Evolutionary conservation across 2,329 filamentous ascomycete species (phyloP).

Genomic region (Botrytis elliptica): DNA sequence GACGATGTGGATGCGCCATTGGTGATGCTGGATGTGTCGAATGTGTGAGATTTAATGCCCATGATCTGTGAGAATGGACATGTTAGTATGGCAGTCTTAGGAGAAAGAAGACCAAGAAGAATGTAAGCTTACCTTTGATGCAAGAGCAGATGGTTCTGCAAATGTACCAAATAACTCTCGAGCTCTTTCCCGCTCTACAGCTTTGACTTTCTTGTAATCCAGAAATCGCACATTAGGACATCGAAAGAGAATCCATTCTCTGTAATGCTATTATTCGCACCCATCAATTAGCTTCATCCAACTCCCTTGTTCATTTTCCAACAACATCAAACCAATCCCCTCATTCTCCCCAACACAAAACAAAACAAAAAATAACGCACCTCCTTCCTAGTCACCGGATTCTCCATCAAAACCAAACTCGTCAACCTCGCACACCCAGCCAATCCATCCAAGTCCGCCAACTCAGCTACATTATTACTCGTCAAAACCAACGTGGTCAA

Average conservation of each 20-base stretch:
- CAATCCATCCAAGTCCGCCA: slow-evolving; percentile 85
- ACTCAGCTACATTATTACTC: slow-evolving; percentile 76
- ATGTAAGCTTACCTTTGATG: slow-evolving; percentile 58
- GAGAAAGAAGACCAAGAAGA: background rate
- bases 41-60: slow-evolving; percentile 75
- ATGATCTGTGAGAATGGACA: slow-evolving; percentile 61
- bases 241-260: slow-evolving; percentile 86
- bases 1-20: slow-evolving; percentile 47
- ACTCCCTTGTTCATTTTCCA: background rate
- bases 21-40: slow-evolving; percentile 51
- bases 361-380: slow-evolving; percentile 51
- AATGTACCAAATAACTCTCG: slow-evolving; percentile 78
- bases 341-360: background rate
- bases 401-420: slow-evolving; percentile 79
- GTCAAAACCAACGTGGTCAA: slow-evolving; percentile 79
- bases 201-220: slow-evolving; percentile 88
- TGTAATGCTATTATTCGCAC: slow-evolving; percentile 67
- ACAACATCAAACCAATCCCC: background rate
- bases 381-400: slow-evolving; percentile 90
- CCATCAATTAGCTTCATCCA: background rate
- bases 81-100: background rate
- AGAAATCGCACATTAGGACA: slow-evolving; percentile 84
- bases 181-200: slow-evolving; percentile 75
- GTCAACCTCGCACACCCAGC: slow-evolving; percentile 66
- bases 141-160: slow-evolving; percentile 76